These are phyloP conservation scores for Dactylonectria macrodidyma DNA, from an alignment of 2,329 filamentous ascomycete genomes.

Conservation along the genomic window DNA sequence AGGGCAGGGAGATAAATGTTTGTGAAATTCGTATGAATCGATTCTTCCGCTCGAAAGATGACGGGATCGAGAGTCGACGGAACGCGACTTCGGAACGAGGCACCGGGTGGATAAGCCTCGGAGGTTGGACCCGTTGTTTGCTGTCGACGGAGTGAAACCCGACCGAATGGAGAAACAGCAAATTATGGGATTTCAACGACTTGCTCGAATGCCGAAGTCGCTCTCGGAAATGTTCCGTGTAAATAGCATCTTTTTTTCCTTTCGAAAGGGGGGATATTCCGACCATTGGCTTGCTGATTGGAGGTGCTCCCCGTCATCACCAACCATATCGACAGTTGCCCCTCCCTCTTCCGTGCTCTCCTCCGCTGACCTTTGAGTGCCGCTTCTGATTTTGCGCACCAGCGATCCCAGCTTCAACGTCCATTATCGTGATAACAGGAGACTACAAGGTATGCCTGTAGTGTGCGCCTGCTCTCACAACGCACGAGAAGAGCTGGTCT, in stretches of 20 bases:
- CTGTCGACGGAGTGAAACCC: conserved; percentile 23
- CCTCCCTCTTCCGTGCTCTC: not conserved
- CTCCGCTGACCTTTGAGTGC: not conserved
- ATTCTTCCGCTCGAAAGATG: conserved; percentile 16
- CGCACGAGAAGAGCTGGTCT: too few relatives aligned
- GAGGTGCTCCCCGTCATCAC: not conserved
- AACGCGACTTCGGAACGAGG: conserved; percentile 40
- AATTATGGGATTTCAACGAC: conserved; percentile 1
- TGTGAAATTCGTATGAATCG: conserved; percentile 1
- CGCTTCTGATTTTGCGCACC: conserved; percentile 8
- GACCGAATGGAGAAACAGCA: not conserved
- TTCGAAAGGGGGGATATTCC: not conserved
- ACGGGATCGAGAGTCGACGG: conserved; percentile 10
- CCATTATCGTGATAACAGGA: not conserved
- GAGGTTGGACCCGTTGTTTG: conserved; percentile 37
- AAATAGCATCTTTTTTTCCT: not conserved
- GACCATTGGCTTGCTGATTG: not conserved
- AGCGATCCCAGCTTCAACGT: not conserved
- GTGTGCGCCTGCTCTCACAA: too few relatives aligned
- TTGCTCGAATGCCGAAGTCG: not conserved
- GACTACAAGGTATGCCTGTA: not conserved
- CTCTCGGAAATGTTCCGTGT: conserved; percentile 10
- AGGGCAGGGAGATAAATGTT: conserved; percentile 2
- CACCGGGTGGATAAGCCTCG: conserved; percentile 45
- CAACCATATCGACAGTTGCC: not conserved